Conservation (phyloP, 257 asterid species). For the Fraxinus quadrangulata region DNA sequence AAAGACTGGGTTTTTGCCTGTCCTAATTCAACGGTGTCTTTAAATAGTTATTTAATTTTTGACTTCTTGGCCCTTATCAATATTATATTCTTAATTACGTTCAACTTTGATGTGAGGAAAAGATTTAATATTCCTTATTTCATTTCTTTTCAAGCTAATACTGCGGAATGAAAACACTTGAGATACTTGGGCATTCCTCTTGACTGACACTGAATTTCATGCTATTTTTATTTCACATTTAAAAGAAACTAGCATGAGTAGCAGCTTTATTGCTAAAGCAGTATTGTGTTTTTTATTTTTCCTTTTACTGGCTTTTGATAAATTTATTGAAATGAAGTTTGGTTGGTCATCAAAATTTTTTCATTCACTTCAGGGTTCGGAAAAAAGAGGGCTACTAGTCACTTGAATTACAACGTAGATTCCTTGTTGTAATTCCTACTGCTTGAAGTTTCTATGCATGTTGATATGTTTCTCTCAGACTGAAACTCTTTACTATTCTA, state of each 20-base stretch:
- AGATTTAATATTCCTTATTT: neutral
- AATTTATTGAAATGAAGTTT: constrained; percentile 1
- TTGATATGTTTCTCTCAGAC: neutral
- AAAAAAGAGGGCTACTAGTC: neutral
- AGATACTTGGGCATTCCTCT: neutral
- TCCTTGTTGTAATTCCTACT: neutral
- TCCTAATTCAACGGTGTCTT: constrained; percentile 2
- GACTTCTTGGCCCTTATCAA: neutral
- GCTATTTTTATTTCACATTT: neutral
- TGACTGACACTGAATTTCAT: neutral
- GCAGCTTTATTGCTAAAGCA: constrained; percentile 15
- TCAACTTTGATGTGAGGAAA: neutral
- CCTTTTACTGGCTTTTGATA: neutral
- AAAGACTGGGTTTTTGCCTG: neutral
- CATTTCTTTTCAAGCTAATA: constrained; percentile 16
- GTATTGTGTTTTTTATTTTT: neutral
- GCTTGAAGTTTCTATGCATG: constrained; percentile 13
- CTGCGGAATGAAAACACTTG: neutral
- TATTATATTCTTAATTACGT: neutral
- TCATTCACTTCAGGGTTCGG: constrained; percentile 12
- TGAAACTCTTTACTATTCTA: constrained; percentile 24
- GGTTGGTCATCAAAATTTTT: neutral
- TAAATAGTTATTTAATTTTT: neutral
- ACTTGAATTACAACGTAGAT: neutral
- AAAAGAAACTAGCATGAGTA: constrained; percentile 1